A percentile compares a stretch with the other conserved stretches of the same genome.
phyloP scores from a whole-genome alignment of 306 rosid species.

The Pueraria montana region DNA sequence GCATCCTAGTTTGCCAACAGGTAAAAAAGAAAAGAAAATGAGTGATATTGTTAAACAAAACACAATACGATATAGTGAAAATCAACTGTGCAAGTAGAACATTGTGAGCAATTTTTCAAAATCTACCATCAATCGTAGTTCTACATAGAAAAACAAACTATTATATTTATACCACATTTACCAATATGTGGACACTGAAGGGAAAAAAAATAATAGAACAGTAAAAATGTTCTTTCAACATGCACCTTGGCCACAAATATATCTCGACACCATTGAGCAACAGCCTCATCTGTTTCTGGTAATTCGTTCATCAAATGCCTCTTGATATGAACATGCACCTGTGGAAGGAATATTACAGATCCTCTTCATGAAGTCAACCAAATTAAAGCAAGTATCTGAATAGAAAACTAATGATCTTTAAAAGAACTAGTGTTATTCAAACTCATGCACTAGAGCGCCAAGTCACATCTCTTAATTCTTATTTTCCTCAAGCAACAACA shows the following conservation, averaged over 20 bases:
- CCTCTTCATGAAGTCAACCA: slow-evolving; percentile 21
- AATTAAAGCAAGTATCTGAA: slow-evolving; percentile 25
- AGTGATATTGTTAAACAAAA: neutral
- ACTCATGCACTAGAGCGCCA: neutral
- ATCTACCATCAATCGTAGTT: slow-evolving; percentile 3
- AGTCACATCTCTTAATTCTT: slow-evolving; percentile 3
- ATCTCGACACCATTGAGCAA: slow-evolving; percentile 98
- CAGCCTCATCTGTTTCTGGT: slow-evolving; percentile 91
- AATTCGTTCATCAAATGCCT: slow-evolving; percentile 86
- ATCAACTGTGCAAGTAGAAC: neutral
- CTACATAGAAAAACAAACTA: slow-evolving; percentile 1
- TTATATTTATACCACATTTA: neutral
- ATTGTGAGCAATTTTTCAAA: slow-evolving; percentile 12
- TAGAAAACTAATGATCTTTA: slow-evolving; percentile 1
- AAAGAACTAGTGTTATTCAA: neutral
- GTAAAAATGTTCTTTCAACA: slow-evolving; percentile 17
- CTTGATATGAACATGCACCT: slow-evolving; percentile 95
- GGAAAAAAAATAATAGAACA: neutral
- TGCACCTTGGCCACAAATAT: slow-evolving; percentile 80
- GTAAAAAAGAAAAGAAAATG: slow-evolving; percentile 21
- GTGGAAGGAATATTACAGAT: slow-evolving; percentile 11
- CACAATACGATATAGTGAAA: neutral
- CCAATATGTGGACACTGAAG: neutral
- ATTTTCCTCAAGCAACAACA: neutral
- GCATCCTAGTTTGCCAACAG: slow-evolving; percentile 67